Percentiles rank a stretch among this genome's conserved stretches.
phyloP scores from a whole-genome alignment of 106 monocot species.

The Posidonia australis region DNA sequence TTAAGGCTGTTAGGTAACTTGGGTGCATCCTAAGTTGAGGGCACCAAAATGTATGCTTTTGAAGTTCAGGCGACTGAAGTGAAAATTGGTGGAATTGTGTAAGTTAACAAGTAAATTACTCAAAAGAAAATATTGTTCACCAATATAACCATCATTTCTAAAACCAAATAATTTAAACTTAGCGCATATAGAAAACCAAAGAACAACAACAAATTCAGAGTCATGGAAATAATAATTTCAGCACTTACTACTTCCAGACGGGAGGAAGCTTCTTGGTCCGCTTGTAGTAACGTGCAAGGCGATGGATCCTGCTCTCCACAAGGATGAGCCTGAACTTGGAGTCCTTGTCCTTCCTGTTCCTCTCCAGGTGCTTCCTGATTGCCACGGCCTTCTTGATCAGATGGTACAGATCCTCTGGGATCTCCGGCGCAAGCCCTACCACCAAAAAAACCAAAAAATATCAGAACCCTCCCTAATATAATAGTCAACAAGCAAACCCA shows the following conservation, averaged over 20 bases:
- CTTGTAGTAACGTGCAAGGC: conserved; percentile 66
- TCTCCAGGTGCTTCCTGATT: conserved; percentile 66
- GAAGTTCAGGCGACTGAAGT: too few relatives aligned
- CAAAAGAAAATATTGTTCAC: too few relatives aligned
- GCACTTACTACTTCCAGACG: conserved; percentile 61
- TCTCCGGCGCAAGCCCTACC: conserved; percentile 57
- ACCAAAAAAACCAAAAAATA: not conserved
- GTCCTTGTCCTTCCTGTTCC: conserved; percentile 73
- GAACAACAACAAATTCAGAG: too few relatives aligned
- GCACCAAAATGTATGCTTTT: too few relatives aligned
- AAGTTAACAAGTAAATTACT: too few relatives aligned
- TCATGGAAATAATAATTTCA: too few relatives aligned
- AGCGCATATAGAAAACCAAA: too few relatives aligned
- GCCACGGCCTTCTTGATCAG: conserved; percentile 74
- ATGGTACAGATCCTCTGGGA: conserved; percentile 65
- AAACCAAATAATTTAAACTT: too few relatives aligned
- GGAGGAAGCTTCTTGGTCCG: conserved; percentile 74
- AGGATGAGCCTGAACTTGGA: conserved; percentile 62
- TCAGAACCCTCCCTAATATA: not conserved
- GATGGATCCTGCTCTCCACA: conserved; percentile 68
- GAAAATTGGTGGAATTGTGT: too few relatives aligned
- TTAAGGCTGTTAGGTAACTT: too few relatives aligned
- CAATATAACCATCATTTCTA: too few relatives aligned
- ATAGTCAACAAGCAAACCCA: not conserved
- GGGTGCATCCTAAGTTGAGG: too few relatives aligned